Conservation (phyloP, 192 early-diverging fungal genomes). For the Pecoramyces ruminantium region DNA sequence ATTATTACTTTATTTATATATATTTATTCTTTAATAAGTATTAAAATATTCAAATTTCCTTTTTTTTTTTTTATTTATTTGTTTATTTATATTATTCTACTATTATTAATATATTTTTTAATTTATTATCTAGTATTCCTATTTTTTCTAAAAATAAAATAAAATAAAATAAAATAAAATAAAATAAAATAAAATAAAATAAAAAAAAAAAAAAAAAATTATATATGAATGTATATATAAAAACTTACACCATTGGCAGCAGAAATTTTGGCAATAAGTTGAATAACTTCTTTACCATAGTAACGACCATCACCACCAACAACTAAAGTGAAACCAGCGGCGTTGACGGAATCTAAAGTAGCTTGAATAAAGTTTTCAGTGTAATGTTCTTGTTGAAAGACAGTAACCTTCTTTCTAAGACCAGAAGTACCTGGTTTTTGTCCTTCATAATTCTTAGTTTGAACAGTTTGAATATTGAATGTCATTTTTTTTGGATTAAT, state of each 20-base stretch:
- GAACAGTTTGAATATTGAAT: conserved; percentile 20
- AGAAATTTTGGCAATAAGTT: conserved; percentile 71
- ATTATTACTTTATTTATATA: too few species aligned
- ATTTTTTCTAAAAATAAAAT: conserved; percentile 8
- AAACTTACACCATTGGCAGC: conserved; percentile 59
- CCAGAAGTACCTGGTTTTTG: conserved; percentile 96
- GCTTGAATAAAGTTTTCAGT: conserved; percentile 95
- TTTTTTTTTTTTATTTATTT: too few species aligned
- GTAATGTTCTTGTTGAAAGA: conserved; percentile 88
- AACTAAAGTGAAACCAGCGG: conserved; percentile 55
- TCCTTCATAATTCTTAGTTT: conserved; percentile 63
- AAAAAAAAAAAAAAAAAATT: background rate
- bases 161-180: too few species aligned
- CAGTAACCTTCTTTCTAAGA: conserved; percentile 84
- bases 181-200: too few species aligned
- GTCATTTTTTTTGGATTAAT: background rate
- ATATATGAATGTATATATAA: too few species aligned
- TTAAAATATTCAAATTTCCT: too few species aligned
- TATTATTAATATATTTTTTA: too few species aligned
- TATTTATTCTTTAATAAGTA: too few species aligned
- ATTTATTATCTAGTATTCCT: too few species aligned
- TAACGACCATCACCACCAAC: conserved; percentile 94
- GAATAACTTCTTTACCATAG: conserved; percentile 65
- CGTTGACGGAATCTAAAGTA: conserved; percentile 66
- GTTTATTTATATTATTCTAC: too few species aligned